Evolutionary conservation across 371 early-diverging fungal genomes (phyloP), one percentile per base, ranked within the genome.

Genomic region (Apophysomyces ossiformis): DNA sequence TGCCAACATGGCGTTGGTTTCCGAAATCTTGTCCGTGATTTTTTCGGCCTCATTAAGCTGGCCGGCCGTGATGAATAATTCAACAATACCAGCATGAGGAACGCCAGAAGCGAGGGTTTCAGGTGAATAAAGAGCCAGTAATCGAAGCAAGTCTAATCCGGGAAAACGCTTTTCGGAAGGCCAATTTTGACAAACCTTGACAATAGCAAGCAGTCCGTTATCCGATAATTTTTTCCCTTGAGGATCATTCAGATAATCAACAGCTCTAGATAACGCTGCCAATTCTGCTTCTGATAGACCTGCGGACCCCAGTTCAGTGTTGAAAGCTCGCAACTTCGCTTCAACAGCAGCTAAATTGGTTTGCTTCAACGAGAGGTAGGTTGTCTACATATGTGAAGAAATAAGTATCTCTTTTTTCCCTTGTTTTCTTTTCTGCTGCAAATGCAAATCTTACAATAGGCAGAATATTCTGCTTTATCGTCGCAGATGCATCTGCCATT

Each of bases 111-210:
- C 46, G 18, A 72, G 18, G 11, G 72, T 54, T 5, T 73, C 61
- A 16, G 85, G 78, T 7, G 85, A 78, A 58, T 87, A 76, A 5
- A 92, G 70, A 0, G 87, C 82, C 5, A 84, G 64, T 8, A 96
- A 77, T 4, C 98, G 90, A 18, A 96, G 69, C 15, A 96, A 71
- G 68, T 97, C 98, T 57, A 97, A 75, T 4, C 87, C 93, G 61
- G 97, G 97, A 75, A 95, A 96, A 5, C 95, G 87, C 11, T 80
- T 69, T 11, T 74, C 71, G 13, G 75, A 72, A 1, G 92, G 89
- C 92, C 92, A 93, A 5, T 74, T 66, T 35, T 69, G 70, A 41
- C 83, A 74, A 9, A 84, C 71, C 57, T 82, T 81, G 37, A 82
- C 59, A 9, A 87, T 36, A 9, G 75, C 67, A 0, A 61, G 18